Conservation (phyloP, 164 flowering plant genomes). For the Houttuynia cordata region DNA sequence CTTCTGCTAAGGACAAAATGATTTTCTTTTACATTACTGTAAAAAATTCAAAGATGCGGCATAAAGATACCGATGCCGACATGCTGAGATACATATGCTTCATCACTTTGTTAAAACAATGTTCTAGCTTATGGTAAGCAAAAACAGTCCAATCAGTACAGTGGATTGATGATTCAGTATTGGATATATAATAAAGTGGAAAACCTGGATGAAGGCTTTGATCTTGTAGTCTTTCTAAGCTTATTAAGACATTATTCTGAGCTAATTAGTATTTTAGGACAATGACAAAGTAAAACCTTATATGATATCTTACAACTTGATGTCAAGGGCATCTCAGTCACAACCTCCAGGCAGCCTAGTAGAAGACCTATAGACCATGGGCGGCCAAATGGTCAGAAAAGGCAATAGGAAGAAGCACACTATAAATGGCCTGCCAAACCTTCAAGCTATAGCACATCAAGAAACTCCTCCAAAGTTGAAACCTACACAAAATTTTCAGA, state of each 20-base stretch:
- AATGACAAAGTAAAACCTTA: neutral
- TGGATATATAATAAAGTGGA: too few relatives aligned
- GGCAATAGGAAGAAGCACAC: neutral
- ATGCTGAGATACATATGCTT: too few relatives aligned
- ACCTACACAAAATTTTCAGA: neutral
- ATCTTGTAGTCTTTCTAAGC: neutral
- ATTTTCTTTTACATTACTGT: too few relatives aligned
- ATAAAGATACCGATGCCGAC: too few relatives aligned
- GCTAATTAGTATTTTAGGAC: neutral
- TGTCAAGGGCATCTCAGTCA: neutral
- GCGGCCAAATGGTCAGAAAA: neutral
- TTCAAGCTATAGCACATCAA: neutral
- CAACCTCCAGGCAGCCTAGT: neutral
- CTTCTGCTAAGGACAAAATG: too few relatives aligned
- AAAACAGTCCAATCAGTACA: too few relatives aligned
- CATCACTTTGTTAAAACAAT: too few relatives aligned
- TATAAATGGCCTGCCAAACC: neutral
- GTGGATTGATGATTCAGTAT: too few relatives aligned
- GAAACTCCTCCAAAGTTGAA: conserved; percentile 15
- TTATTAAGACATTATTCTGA: neutral
- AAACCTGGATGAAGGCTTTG: too few relatives aligned
- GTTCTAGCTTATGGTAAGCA: too few relatives aligned
- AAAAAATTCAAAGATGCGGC: too few relatives aligned
- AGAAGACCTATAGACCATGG: too few relatives aligned
- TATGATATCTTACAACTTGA: neutral